These are phyloP conservation scores for Striga hermonthica DNA, from an alignment of 305 asterid genomes.

Conservation along the genomic window DNA sequence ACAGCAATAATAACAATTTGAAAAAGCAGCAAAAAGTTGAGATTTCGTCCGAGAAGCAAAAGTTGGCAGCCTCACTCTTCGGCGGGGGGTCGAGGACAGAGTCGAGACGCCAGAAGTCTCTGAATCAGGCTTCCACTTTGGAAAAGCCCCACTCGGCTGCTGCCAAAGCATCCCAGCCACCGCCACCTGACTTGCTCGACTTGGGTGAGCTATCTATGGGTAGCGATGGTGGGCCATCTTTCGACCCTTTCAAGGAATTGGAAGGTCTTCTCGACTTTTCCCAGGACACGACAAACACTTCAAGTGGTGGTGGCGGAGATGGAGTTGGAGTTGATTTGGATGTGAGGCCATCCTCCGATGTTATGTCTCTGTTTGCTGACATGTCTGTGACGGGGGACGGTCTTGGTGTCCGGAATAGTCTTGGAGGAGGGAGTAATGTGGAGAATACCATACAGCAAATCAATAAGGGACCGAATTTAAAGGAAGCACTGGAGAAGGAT, in stretches of 20 bases:
- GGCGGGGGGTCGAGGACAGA: slow-evolving; percentile 64
- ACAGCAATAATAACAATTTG: slow-evolving; percentile 36
- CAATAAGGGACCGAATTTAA: slow-evolving; percentile 66
- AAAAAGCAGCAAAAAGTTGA: slow-evolving; percentile 61
- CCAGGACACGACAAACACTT: slow-evolving; percentile 38
- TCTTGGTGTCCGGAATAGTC: slow-evolving; percentile 50
- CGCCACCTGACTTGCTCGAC: slow-evolving; percentile 82
- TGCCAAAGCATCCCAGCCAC: slow-evolving; percentile 53
- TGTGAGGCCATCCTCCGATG: slow-evolving; percentile 45
- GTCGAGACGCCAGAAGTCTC: slow-evolving; percentile 47
- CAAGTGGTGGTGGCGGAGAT: slow-evolving; percentile 37
- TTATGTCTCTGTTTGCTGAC: slow-evolving; percentile 58
- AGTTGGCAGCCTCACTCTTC: slow-evolving; percentile 92
- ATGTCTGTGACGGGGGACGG: slow-evolving; percentile 51
- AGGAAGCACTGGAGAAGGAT: slow-evolving; percentile 81
- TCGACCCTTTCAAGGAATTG: slow-evolving; percentile 83
- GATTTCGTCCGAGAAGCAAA: slow-evolving; percentile 79
- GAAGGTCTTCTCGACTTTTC: slow-evolving; percentile 76
- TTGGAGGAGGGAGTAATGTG: slow-evolving; percentile 41
- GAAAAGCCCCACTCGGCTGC: slow-evolving; percentile 48
- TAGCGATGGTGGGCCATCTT: slow-evolving; percentile 37
- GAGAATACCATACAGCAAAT: slow-evolving; percentile 35
- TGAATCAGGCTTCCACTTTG: slow-evolving; percentile 33
- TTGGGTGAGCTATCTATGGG: slow-evolving; percentile 63
- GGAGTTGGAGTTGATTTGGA: slow-evolving; percentile 29